Conservation (phyloP, 2,329 filamentous ascomycete genomes). For the Aotearoamyces nothofagi region DNA sequence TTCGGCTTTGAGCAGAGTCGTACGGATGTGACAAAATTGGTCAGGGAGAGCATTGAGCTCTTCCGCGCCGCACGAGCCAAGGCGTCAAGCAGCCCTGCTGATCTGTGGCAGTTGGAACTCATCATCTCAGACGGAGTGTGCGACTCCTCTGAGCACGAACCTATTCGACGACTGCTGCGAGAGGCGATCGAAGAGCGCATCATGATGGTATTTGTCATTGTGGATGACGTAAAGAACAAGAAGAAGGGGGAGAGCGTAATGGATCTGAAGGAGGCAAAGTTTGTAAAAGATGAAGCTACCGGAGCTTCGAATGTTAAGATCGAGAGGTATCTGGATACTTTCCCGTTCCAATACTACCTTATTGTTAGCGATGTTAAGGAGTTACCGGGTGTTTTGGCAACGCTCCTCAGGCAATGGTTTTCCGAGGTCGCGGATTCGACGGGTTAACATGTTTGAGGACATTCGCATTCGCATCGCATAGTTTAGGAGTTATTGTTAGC, state of each 20-base stretch:
- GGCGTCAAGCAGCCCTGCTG: conserved; percentile 35
- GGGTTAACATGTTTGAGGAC: conserved; percentile 1
- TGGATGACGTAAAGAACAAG: conserved; percentile 48
- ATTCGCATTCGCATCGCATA: no score
- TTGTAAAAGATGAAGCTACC: conserved; percentile 46
- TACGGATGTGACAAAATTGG: conserved; percentile 71
- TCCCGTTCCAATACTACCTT: conserved; percentile 94
- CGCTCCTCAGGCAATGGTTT: conserved; percentile 92
- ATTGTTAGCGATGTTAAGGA: conserved; percentile 88
- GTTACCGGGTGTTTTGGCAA: conserved; percentile 74
- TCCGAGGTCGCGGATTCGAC: conserved; percentile 37
- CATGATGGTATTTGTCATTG: conserved; percentile 96
- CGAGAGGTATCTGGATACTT: conserved; percentile 83
- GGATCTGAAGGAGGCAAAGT: conserved; percentile 77
- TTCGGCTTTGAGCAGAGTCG: conserved; percentile 77
- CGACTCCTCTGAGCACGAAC: conserved; percentile 64
- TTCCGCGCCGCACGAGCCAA: conserved; percentile 59
- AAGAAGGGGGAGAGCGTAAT: conserved; percentile 55
- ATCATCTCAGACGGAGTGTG: conserved; percentile 92
- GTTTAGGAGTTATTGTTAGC: no score
- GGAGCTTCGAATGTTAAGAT: conserved; percentile 58
- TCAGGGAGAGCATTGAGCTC: conserved; percentile 62
- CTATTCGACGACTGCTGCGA: conserved; percentile 66
- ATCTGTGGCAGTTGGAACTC: conserved; percentile 90
- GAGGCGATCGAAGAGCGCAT: conserved; percentile 87